Base-by-base conservation (phyloP, 148 eudicot species). In the Drosera capensis region DNA sequence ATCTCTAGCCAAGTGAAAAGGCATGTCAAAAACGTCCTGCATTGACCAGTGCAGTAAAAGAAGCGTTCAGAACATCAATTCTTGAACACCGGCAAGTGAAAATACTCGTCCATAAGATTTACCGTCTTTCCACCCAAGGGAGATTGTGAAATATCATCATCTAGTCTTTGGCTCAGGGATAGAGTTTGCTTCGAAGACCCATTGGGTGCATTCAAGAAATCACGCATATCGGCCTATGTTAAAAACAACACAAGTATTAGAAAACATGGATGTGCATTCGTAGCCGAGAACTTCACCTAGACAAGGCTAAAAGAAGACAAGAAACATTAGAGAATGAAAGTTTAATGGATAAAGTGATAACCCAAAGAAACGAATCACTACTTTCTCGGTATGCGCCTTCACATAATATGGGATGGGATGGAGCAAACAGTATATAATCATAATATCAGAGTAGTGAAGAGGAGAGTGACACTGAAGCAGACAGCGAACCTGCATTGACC, bases 111-210 rank as follows among this genome's bases (percentile, higher is more conserved):
- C 23, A 22, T 25, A 24, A 5, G 11, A 22, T 47, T 48, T 90
- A 90, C 99, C 94, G 95, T 92, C 66, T 73, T 81, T 25, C 94
- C 95, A 34, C 95, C 93, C 67, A 85, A 68, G 48, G 99, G 99
- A 56, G 99, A 92, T 47, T 81, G 88, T 36, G 78, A 73, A 40
- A 68, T 53, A 51, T 81, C 94, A 62, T 42, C 50, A 43, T 78
- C 93, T 35, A 38, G 53, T 56, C 68, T 74, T 31, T 76, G 81
- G 54, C 64, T 67, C 29, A 49, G 50, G n/a, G 79, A 51, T 49
- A 40, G 43, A 56, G 88, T 50, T 50, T 67, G 82, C 73, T 79
- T 85, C 46, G 80, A 64, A 23, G 74, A 58, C 41, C 94, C 88
- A 68, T 85, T 79, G 23, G 88, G 95, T 54, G 94, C 95, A 76